Percentiles rank a stretch among this genome's conserved stretches.
Conservation (phyloP, 192 early-diverging fungal genomes). For the Coemansia sp. region DNA sequence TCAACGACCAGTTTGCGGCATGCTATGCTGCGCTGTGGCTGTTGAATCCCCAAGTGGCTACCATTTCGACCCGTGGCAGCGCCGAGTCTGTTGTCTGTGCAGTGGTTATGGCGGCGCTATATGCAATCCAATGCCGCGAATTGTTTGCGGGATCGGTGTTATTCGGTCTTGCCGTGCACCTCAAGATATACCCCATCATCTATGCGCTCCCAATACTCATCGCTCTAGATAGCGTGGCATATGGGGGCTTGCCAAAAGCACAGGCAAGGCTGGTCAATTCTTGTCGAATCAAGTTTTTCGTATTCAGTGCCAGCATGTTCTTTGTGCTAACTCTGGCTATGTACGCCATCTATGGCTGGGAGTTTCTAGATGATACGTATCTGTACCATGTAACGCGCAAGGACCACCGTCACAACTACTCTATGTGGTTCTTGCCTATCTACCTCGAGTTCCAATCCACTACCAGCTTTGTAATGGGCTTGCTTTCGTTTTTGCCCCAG, state of each 20-base stretch:
- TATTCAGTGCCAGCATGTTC: slow-evolving; percentile 61
- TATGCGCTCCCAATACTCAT: slow-evolving; percentile 82
- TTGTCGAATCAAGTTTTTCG: slow-evolving; percentile 59
- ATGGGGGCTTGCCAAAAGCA: slow-evolving; percentile 2
- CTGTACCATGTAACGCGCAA: slow-evolving; percentile 92
- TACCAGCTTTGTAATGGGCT: slow-evolving; percentile 51
- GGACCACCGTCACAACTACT: slow-evolving; percentile 99
- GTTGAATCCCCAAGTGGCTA: slow-evolving; percentile 93
- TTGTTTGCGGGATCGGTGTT: slow-evolving; percentile 55
- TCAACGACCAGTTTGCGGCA: slow-evolving; percentile 50
- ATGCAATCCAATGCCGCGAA: slow-evolving; percentile 58
- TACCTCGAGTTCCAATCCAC: slow-evolving; percentile 69
- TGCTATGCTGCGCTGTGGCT: slow-evolving; percentile 73
- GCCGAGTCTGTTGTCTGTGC: slow-evolving; percentile 84
- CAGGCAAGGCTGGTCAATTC: slow-evolving; percentile 47
- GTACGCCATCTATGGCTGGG: slow-evolving; percentile 72
- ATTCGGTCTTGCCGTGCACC: slow-evolving; percentile 91
- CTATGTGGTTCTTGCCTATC: slow-evolving; percentile 93
- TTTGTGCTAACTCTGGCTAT: slow-evolving; percentile 62
- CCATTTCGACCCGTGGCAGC: slow-evolving; percentile 93
- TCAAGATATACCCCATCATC: slow-evolving; percentile 98
- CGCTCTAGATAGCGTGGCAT: slow-evolving; percentile 42
- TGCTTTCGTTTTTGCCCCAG: slow-evolving; percentile 86
- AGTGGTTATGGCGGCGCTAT: slow-evolving; percentile 71
- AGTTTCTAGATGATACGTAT: slow-evolving; percentile 89